Base-by-base conservation (phyloP, 345 rosid genomes). In the Moricandia moricandioides region DNA sequence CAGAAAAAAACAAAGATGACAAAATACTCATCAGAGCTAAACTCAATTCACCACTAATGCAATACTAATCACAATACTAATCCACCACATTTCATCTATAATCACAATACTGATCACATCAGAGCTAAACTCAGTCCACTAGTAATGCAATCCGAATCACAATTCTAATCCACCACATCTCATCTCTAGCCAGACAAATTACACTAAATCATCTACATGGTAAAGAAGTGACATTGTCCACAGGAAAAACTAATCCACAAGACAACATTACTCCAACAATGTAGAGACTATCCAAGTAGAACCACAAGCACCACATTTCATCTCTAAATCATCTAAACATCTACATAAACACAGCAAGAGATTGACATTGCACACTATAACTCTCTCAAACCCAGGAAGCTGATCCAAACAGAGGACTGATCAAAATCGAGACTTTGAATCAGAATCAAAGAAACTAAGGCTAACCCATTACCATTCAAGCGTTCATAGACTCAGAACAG, bases 1-100 rank as follows among this genome's bases (percentile, higher is more conserved):
- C 64, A 70, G 49, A 80, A 16, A 17, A 17, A 8, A 17, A 64
- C 54, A 40, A 63, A 69, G 35, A 73, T 54, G 69, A 40, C 60
- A 66, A 67, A 21, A 33, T 6, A 51, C 58, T 0, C 18, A 72
- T 51, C 64, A 65, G 37, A 6, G 16, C 58, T 62, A 16, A 75
- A 51, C 34, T 61, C 56, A 12, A 49, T 65, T 17, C 63, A 64
- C 56, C 56, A 29, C 31, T 29, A 3, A 29, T 29, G 31, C 31
- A 29, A 29, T 1, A 29, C 31, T 3, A 29, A 33, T 33, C 2
- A 33, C 47, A 3, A 39, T 39, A 10, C 45, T 39, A 39, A 27
- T 27, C 29, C 29, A 27, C 29, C 29, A 27, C 29, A 27, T 27
- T 27, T 27, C 29, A 27, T 27, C 29, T 27, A 1, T 27, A 27